Percentiles rank a stretch among this genome's conserved stretches.
phyloP scores from a whole-genome alignment of 345 rosid species.

The Salix suchowensis region DNA sequence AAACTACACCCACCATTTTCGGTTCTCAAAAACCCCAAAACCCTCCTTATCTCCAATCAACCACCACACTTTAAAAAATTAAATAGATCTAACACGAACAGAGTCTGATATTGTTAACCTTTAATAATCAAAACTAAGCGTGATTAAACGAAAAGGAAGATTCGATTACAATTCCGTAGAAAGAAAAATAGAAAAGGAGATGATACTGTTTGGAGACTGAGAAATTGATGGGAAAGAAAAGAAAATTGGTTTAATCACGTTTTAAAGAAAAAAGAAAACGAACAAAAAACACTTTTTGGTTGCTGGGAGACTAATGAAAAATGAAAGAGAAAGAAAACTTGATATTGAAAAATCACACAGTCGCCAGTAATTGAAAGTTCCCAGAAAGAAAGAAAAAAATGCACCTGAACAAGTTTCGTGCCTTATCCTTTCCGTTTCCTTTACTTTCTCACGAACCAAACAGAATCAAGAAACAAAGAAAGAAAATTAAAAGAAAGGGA shows the following conservation, averaged over 20 bases:
- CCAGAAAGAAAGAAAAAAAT: not conserved
- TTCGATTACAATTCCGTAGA: not conserved
- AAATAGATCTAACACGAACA: not conserved
- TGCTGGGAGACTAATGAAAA: constrained; percentile 1
- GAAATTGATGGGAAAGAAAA: not conserved
- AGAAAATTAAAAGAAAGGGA: not conserved
- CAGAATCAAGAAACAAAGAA: constrained; percentile 17
- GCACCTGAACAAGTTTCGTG: not conserved
- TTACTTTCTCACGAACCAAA: constrained; percentile 30
- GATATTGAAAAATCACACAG: not conserved
- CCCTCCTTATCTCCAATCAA: not conserved
- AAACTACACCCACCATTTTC: constrained; percentile 27
- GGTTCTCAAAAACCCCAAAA: constrained; percentile 18
- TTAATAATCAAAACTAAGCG: not conserved
- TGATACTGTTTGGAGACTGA: not conserved
- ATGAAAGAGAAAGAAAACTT: not conserved
- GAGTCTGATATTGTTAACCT: not conserved
- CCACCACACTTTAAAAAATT: constrained; percentile 1
- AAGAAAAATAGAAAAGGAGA: not conserved
- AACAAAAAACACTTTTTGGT: constrained; percentile 3
- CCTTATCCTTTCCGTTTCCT: not conserved
- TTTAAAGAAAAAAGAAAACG: not conserved
- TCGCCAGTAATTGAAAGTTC: not conserved
- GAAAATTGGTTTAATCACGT: not conserved
- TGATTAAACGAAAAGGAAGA: not conserved